Evolutionary conservation across 768 basidiomycete species (phyloP).

Genomic region (Boletus rufocinnamomeus): DNA sequence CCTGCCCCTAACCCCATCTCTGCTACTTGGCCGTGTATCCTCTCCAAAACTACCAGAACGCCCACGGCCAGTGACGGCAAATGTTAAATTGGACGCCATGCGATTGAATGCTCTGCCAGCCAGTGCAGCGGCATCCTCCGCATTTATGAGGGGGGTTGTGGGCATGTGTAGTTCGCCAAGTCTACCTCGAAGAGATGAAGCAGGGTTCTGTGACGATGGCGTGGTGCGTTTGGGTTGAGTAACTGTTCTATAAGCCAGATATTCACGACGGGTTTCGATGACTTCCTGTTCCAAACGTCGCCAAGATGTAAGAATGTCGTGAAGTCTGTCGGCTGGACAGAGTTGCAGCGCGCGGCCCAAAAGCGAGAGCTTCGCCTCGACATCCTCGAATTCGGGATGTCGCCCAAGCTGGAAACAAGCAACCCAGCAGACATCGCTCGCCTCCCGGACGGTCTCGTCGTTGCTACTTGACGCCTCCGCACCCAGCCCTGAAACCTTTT

Average conservation of each 20-base stretch:
- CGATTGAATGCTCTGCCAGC: conserved; percentile 78
- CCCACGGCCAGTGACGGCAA: conserved; percentile 51
- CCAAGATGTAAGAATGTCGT: conserved; percentile 80
- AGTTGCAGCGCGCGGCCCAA: conserved; percentile 83
- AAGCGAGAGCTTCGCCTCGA: conserved; percentile 64
- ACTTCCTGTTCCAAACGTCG: conserved; percentile 70
- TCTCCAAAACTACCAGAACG: conserved; percentile 25
- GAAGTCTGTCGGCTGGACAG: conserved; percentile 78
- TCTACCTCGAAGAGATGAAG: conserved; percentile 58
- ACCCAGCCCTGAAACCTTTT: conserved; percentile 54
- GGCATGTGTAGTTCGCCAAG: conserved; percentile 71
- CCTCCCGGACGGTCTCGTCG: conserved; percentile 51
- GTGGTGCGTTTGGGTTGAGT: conserved; percentile 17
- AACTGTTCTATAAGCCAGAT: conserved; percentile 32
- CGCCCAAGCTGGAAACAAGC: conserved; percentile 86
- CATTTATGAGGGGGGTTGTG: conserved; percentile 63
- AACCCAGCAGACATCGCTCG: conserved; percentile 86
- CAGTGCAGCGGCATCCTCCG: conserved; percentile 78
- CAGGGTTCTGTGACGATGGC: conserved; percentile 36
- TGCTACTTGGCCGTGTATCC: conserved; percentile 35
- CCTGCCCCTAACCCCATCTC: conserved; percentile 43
- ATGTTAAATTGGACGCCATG: conserved; percentile 75
- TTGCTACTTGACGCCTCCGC: conserved; percentile 28
- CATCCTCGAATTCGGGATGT: conserved; percentile 73
- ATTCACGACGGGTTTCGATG: conserved; percentile 50